phyloP scores from a whole-genome alignment of 805 yeast species.

The Candida methanosorbosa region DNA sequence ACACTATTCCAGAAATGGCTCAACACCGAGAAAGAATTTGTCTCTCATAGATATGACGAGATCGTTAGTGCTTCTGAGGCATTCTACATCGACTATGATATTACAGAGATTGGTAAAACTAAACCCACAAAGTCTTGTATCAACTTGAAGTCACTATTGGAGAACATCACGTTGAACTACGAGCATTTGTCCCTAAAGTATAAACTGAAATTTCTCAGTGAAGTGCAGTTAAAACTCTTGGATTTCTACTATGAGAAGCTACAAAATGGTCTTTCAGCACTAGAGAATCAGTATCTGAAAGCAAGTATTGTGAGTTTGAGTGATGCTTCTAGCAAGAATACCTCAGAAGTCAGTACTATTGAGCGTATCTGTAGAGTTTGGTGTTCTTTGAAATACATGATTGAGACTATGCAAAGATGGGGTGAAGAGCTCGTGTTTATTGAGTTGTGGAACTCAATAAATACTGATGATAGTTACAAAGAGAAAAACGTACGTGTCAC shows the following conservation, averaged over 20 bases:
- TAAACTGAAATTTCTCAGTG: conserved; percentile 47
- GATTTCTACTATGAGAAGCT: conserved; percentile 41
- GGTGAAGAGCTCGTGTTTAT: conserved; percentile 33
- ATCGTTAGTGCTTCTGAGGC: conserved; percentile 40
- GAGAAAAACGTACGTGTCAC: conserved; percentile 21
- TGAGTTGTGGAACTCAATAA: conserved; percentile 29
- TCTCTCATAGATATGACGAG: conserved; percentile 42
- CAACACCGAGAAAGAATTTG: conserved; percentile 41
- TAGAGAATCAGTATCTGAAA: conserved; percentile 30
- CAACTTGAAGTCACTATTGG: conserved; percentile 46
- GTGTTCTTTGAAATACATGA: conserved; percentile 27
- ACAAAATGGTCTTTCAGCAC: conserved; percentile 30
- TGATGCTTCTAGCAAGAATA: too few relatives aligned
- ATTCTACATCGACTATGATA: conserved; percentile 52
- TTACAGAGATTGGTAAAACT: conserved; percentile 29
- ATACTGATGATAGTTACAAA: conserved; percentile 1
- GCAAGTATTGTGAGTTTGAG: conserved; percentile 4
- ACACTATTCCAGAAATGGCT: conserved; percentile 40
- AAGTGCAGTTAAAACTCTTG: conserved; percentile 48
- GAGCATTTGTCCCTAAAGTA: conserved; percentile 40
- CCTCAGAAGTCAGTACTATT: conserved; percentile 18
- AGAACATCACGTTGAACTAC: conserved; percentile 48
- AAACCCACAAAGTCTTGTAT: conserved; percentile 60
- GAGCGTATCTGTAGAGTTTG: conserved; percentile 33
- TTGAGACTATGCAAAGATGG: conserved; percentile 32